Evolutionary conservation across 1,284 basidiomycete genomes (phyloP).

Genomic region (Lentinula novae-zelandiae): DNA sequence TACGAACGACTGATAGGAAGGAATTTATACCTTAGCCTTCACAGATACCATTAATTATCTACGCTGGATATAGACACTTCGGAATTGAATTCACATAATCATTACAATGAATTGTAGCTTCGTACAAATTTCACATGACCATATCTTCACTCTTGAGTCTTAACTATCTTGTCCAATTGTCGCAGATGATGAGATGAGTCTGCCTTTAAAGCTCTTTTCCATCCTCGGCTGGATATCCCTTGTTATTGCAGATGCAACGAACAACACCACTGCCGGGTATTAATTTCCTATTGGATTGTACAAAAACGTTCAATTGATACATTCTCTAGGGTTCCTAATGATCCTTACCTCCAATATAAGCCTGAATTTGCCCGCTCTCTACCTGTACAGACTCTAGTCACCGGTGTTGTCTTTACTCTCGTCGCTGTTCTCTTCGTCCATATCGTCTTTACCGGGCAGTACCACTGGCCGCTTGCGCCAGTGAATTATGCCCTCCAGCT

Average conservation of each 20-base stretch:
- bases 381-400: conserved; percentile 87
- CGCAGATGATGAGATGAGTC: conserved; percentile 1
- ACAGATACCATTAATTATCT: background rate
- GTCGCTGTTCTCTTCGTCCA: conserved; percentile 88
- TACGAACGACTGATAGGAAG: background rate
- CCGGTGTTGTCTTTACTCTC: conserved; percentile 86
- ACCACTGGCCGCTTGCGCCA: conserved; percentile 92
- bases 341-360: conserved; percentile 76
- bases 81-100: background rate
- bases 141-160: background rate
- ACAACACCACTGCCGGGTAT: conserved; percentile 2
- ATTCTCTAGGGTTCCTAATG: conserved; percentile 22
- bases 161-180: background rate
- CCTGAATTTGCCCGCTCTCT: conserved; percentile 83
- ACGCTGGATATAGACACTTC: background rate
- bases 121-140: background rate
- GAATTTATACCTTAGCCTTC: background rate
- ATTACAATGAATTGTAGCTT: background rate
- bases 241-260: background rate
- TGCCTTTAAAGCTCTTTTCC: background rate
- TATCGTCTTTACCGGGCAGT: conserved; percentile 92
- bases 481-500: conserved; percentile 91
- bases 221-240: background rate
- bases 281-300: background rate
- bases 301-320: background rate